A percentile compares a stretch with the other conserved stretches of the same genome.
Evolutionary conservation across 352 stramenopile species (phyloP).

Genomic region (Phytophthora cactorum): DNA sequence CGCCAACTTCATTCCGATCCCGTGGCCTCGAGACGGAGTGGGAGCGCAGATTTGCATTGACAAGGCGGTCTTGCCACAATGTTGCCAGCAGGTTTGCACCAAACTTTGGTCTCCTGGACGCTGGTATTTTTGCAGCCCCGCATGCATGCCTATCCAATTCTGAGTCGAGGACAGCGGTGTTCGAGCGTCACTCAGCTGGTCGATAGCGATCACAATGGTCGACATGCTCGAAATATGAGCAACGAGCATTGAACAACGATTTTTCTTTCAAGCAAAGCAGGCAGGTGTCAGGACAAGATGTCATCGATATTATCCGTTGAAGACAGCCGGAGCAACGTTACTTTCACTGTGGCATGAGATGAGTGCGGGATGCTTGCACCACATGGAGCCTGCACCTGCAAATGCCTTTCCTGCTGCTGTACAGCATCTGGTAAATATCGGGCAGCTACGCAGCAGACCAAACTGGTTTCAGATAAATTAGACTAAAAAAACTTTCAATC

Average conservation of each 20-base stretch:
- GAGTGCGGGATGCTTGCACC: slow-evolving; percentile 8
- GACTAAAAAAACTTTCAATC: too few species aligned
- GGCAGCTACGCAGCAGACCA: slow-evolving; percentile 3
- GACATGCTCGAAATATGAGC: neutral
- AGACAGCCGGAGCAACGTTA: slow-evolving; percentile 4
- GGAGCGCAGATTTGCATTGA: slow-evolving; percentile 23
- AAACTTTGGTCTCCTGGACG: neutral
- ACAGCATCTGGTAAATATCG: neutral
- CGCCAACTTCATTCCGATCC: slow-evolving; percentile 28
- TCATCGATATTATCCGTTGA: slow-evolving; percentile 19
- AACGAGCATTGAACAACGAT: slow-evolving; percentile 11
- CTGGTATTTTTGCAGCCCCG: neutral
- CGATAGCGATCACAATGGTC: slow-evolving; percentile 6
- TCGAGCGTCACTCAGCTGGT: slow-evolving; percentile 1
- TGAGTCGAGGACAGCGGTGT: neutral
- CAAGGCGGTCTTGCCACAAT: slow-evolving; percentile 4
- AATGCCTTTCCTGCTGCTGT: neutral
- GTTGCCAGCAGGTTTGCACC: neutral
- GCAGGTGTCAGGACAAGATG: slow-evolving; percentile 16
- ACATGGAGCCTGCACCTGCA: slow-evolving; percentile 7
- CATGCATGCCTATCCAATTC: neutral
- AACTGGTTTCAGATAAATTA: neutral
- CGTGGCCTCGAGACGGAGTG: neutral
- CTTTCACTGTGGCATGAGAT: slow-evolving; percentile 12
- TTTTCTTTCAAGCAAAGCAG: neutral